Conservation (phyloP, 164 flowering plant species). For the Vitis labrusca region DNA sequence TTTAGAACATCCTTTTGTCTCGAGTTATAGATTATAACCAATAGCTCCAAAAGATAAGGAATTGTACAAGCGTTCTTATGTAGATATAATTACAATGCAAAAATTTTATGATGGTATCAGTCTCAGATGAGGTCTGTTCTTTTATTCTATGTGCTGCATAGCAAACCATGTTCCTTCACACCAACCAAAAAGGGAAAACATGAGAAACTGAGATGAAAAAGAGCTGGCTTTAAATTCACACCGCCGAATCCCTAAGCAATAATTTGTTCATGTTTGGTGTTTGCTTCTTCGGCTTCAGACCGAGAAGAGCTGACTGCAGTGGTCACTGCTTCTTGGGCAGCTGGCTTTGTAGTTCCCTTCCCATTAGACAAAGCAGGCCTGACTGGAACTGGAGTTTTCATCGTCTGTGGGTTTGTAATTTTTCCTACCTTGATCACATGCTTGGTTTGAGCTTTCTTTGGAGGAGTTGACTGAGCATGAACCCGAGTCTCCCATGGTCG, state of each 20-base stretch:
- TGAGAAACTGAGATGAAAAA: conserved; percentile 3
- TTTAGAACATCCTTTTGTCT: neutral
- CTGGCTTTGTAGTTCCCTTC: conserved; percentile 4
- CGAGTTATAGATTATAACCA: neutral
- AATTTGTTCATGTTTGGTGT: conserved; percentile 11
- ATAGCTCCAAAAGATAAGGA: neutral
- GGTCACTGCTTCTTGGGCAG: conserved; percentile 1
- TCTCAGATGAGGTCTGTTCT: conserved; percentile 1
- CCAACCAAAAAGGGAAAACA: conserved; percentile 7
- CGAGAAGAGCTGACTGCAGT: conserved; percentile 15
- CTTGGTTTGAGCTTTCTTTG: conserved; percentile 15
- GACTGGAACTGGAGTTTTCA: conserved; percentile 11
- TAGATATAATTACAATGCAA: conserved; percentile 13
- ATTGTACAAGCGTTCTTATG: no score
- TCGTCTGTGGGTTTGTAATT: conserved; percentile 12
- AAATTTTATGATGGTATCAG: neutral
- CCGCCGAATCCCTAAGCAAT: conserved; percentile 5
- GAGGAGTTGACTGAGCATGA: conserved; percentile 7
- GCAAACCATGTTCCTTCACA: conserved; percentile 10
- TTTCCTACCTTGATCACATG: conserved; percentile 26
- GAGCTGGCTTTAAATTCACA: neutral
- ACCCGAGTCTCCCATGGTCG: conserved; percentile 45
- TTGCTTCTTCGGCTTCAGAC: conserved; percentile 14
- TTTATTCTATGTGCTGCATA: conserved; percentile 27
- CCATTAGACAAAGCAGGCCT: conserved; percentile 6